phyloP scores from a whole-genome alignment of 2,329 filamentous ascomycete species.

The Zasmidium citrigriseum region DNA sequence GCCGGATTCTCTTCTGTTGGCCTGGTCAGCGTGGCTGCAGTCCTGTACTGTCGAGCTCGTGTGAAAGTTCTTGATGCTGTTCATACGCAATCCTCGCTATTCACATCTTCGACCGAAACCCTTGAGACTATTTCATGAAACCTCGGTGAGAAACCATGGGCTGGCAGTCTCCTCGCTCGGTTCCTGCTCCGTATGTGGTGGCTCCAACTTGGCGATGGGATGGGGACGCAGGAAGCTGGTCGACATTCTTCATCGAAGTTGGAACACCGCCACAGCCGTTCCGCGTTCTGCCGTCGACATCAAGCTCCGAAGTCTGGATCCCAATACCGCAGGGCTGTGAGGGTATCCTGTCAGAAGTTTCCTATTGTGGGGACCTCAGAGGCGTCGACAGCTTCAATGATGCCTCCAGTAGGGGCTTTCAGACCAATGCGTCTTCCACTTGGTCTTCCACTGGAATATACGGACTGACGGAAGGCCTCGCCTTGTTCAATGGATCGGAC shows the following conservation, averaged over 20 bases:
- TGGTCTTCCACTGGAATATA: slow-evolving; percentile 12
- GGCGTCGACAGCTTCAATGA: slow-evolving; percentile 7
- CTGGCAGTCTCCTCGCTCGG: too few relatives aligned
- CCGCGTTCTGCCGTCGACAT: slow-evolving; percentile 8
- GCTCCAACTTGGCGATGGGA: slow-evolving; percentile 1
- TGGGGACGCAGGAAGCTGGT: slow-evolving; percentile 19
- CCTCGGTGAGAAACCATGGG: too few relatives aligned
- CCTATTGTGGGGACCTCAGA: slow-evolving; percentile 3
- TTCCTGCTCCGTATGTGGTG: too few relatives aligned
- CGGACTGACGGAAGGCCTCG: not conserved
- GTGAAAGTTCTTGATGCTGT: too few relatives aligned
- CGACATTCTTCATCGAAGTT: slow-evolving; percentile 10
- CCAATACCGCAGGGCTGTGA: slow-evolving; percentile 7
- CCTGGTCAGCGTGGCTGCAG: too few relatives aligned
- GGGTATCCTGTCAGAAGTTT: not conserved
- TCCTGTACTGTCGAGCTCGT: too few relatives aligned
- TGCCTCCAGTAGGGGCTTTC: slow-evolving; percentile 4
- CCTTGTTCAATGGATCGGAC: slow-evolving; percentile 4
- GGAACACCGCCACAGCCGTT: slow-evolving; percentile 16
- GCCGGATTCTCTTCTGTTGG: too few relatives aligned
- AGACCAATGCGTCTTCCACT: slow-evolving; percentile 9
- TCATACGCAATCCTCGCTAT: too few relatives aligned
- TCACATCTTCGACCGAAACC: too few relatives aligned
- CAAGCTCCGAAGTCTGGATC: slow-evolving; percentile 12
- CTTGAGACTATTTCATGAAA: too few relatives aligned